Evolutionary conservation across 2,329 filamentous ascomycete genomes (phyloP).

Genomic region (Colletotrichum tropicale): DNA sequence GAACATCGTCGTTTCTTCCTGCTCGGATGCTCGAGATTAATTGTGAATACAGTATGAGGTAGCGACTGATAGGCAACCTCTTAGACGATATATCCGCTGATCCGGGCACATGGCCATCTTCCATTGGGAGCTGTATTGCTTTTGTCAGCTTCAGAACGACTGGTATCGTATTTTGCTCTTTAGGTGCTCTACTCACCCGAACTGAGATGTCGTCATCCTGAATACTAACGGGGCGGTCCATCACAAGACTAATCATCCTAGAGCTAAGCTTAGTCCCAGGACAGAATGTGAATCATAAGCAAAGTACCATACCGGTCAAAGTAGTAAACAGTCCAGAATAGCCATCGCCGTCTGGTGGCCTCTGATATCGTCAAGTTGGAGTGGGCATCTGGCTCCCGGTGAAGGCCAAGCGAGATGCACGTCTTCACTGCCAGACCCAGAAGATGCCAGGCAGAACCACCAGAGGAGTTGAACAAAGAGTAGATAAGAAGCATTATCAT

Average conservation of each 20-base stretch:
- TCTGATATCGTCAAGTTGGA: not conserved
- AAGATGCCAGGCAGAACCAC: slow-evolving; percentile 10
- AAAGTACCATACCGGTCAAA: not conserved
- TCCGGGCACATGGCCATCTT: not conserved
- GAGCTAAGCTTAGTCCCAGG: not conserved
- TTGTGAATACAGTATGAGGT: not conserved
- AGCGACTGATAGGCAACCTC: not conserved
- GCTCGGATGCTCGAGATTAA: slow-evolving; percentile 1
- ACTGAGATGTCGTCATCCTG: slow-evolving; percentile 13
- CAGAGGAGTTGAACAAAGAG: slow-evolving; percentile 1
- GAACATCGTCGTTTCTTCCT: not conserved
- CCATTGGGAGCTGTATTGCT: not conserved
- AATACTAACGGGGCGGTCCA: slow-evolving; percentile 13
- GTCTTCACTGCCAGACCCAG: not conserved
- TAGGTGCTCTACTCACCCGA: not conserved
- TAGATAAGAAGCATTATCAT: slow-evolving; percentile 4
- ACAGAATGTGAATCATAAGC: not conserved
- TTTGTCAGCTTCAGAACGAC: not conserved
- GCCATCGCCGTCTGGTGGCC: not conserved
- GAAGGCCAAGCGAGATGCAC: not conserved
- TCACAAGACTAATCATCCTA: not conserved
- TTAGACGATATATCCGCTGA: not conserved
- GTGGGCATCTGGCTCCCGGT: not conserved
- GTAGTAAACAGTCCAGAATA: slow-evolving; percentile 14
- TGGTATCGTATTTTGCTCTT: not conserved